Evolutionary conservation across 108 stramenopile species (phyloP).

Genomic region (Stephanodiscus minutulus): DNA sequence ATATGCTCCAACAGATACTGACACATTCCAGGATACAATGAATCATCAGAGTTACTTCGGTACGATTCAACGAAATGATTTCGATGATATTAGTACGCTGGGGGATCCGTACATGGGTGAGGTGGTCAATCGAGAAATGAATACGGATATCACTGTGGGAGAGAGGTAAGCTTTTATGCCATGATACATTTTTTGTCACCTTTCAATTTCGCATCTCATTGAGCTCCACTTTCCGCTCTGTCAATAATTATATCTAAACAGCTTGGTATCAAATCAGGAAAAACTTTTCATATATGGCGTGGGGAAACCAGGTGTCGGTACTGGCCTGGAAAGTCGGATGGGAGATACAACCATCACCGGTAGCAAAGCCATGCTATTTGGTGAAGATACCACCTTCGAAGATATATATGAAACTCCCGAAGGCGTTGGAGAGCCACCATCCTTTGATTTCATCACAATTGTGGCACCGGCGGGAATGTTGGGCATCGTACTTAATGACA

Average conservation of each 20-base stretch:
- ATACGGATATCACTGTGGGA: constrained; percentile 40
- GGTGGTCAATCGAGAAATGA: constrained; percentile 36
- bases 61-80: constrained; percentile 32
- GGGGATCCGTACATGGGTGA: constrained; percentile 80
- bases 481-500: constrained; percentile 90
- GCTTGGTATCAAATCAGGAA: constrained; percentile 33
- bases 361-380: constrained; percentile 29
- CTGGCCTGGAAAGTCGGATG: constrained; percentile 23
- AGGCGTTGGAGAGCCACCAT: constrained; percentile 20
- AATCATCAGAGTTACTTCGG: constrained; percentile 18
- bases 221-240: neutral
- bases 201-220: neutral
- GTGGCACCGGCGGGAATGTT: constrained; percentile 67
- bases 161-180: constrained; percentile 6
- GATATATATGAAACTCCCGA: constrained; percentile 20
- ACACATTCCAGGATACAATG: neutral
- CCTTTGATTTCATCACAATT: constrained; percentile 31
- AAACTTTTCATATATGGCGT: constrained; percentile 33
- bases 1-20: neutral
- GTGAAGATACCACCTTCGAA: constrained; percentile 43
- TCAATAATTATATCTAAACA: neutral
- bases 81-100: constrained; percentile 81
- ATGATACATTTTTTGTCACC: neutral
- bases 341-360: constrained; percentile 29
- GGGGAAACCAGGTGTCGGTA: constrained; percentile 12